Conservation (phyloP, 306 rosid species). For the Trichosanthes cucumerina region DNA sequence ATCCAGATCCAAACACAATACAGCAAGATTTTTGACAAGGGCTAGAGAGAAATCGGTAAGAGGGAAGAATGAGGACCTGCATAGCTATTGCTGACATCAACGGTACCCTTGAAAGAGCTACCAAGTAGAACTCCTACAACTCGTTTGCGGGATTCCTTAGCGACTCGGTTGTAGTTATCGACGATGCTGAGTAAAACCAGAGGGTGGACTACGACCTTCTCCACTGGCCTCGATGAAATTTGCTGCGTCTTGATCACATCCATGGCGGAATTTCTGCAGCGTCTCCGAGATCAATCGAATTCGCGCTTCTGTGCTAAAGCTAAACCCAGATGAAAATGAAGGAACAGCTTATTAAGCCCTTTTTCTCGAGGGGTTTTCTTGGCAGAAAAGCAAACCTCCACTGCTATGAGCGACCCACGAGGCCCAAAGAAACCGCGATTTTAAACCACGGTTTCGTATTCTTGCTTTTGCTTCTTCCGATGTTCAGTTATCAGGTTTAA, state of each 20-base stretch:
- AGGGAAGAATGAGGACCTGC: conserved; percentile 39
- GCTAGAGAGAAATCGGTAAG: background rate
- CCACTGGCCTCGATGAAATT: conserved; percentile 54
- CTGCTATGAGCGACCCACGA: background rate
- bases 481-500: background rate
- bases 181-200: conserved; percentile 81
- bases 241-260: conserved; percentile 86
- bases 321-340: background rate
- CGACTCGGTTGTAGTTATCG: conserved; percentile 84
- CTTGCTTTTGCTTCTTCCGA: background rate
- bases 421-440: background rate
- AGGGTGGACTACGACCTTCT: conserved; percentile 85
- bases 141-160: conserved; percentile 72
- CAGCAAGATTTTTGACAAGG: background rate
- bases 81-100: conserved; percentile 78
- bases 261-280: conserved; percentile 23
- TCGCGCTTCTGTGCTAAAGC: background rate
- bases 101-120: conserved; percentile 65
- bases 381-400: conserved; percentile 4
- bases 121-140: conserved; percentile 86
- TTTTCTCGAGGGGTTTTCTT: background rate
- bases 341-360: background rate
- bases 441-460: background rate
- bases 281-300: background rate
- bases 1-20: conserved; percentile 7